Conservation (phyloP, 108 stramenopile genomes). For the Cyclostephanos tholiformis region DNA sequence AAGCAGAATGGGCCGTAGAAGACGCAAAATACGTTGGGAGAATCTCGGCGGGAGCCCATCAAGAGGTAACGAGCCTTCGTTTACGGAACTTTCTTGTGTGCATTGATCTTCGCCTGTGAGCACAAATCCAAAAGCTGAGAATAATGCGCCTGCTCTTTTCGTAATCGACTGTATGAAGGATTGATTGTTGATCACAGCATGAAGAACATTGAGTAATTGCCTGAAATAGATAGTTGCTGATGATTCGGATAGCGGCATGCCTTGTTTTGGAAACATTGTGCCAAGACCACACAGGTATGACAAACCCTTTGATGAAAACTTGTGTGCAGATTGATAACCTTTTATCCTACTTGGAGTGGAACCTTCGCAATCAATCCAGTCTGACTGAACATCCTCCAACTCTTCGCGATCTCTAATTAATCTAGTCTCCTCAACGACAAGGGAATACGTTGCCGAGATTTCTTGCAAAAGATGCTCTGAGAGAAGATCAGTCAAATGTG, state of each 20-base stretch:
- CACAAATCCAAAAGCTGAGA: constrained; percentile 28
- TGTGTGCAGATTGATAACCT: constrained; percentile 8
- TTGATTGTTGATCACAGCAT: constrained; percentile 16
- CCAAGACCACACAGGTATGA: constrained; percentile 8
- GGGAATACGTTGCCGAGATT: constrained; percentile 14
- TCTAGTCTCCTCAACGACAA: constrained; percentile 16
- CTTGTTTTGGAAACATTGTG: neutral
- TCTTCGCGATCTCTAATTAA: constrained; percentile 2
- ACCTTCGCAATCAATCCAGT: constrained; percentile 26
- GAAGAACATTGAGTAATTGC: constrained; percentile 53
- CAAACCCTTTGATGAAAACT: constrained; percentile 21
- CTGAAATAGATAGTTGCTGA: constrained; percentile 1
- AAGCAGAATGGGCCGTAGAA: constrained; percentile 55
- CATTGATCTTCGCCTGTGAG: constrained; percentile 2
- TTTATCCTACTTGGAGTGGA: neutral
- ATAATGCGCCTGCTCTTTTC: constrained; percentile 14
- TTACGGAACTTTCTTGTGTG: neutral
- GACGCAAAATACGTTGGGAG: constrained; percentile 58
- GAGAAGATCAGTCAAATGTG: constrained; percentile 11
- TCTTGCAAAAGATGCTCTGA: constrained; percentile 26
- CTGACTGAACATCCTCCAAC: constrained; percentile 20
- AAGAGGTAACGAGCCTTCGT: neutral
- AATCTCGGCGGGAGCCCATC: constrained; percentile 41
- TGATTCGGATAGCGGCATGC: neutral
- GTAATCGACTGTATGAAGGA: constrained; percentile 7